phyloP scores from a whole-genome alignment of 1,284 basidiomycete genomes.

The Abortiporus biennis region DNA sequence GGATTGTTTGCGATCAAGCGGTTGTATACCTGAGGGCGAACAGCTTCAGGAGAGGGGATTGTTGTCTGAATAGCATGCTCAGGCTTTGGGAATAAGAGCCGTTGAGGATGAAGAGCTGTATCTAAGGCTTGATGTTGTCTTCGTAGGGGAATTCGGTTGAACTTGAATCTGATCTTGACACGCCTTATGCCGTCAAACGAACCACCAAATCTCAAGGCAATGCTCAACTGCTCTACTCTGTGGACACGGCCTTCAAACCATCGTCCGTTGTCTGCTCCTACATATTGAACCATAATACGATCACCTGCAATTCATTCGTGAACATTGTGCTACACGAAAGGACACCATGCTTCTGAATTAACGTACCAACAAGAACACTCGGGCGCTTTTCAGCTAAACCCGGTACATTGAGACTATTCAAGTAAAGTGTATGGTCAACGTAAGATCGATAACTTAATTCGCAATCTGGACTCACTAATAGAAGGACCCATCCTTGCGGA shows the following conservation, averaged over 20 bases:
- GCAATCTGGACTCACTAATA: conserved; percentile 39
- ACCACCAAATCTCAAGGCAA: conserved; percentile 44
- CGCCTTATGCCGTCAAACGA: conserved; percentile 34
- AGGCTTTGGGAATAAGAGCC: conserved; percentile 35
- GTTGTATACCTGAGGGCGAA: conserved; percentile 30
- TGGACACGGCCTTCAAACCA: conserved; percentile 59
- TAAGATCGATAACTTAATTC: too few species aligned
- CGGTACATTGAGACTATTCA: conserved; percentile 48
- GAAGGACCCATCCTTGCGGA: conserved; percentile 23
- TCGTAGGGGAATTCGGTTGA: conserved; percentile 45
- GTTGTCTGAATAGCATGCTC: conserved; percentile 21
- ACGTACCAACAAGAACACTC: conserved; percentile 52
- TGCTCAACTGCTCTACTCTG: conserved; percentile 39
- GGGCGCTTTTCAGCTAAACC: conserved; percentile 63
- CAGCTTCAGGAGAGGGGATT: conserved; percentile 8
- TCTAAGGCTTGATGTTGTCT: conserved; percentile 55
- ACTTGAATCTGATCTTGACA: conserved; percentile 42
- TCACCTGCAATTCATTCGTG: too few species aligned
- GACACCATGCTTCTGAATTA: too few species aligned
- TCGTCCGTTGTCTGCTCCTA: conserved; percentile 26
- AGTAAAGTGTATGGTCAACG: too few species aligned
- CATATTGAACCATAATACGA: conserved; percentile 44
- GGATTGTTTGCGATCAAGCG: conserved; percentile 38
- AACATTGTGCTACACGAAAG: too few species aligned
- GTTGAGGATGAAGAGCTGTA: conserved; percentile 30